Percentiles rank a stretch among this genome's conserved stretches.
These are phyloP conservation scores for Lactarius sanguifluus DNA, from an alignment of 768 basidiomycete genomes.

Conservation along the genomic window DNA sequence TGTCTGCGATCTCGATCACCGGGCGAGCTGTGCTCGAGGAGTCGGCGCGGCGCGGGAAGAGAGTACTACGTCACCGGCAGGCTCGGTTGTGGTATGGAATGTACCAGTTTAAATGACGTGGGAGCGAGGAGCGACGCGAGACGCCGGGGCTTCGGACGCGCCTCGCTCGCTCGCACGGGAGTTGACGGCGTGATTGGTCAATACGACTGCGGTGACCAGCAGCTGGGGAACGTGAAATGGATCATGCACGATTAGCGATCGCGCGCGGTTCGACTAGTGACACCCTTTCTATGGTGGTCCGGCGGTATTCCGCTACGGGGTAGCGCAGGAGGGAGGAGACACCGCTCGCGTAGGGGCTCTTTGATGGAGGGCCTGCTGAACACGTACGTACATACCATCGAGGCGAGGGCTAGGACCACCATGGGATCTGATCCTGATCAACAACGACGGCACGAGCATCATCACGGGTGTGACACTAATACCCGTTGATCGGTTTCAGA, in stretches of 20 bases:
- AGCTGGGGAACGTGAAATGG: not conserved
- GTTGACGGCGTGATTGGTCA: not conserved
- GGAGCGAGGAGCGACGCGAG: not conserved
- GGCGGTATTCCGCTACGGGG: not conserved
- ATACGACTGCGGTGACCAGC: not conserved
- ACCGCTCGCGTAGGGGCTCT: not conserved
- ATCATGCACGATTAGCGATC: not conserved
- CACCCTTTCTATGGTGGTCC: not conserved
- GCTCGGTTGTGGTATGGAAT: not conserved
- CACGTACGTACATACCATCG: not conserved
- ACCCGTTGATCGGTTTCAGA: conserved; percentile 1
- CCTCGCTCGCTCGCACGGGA: not conserved
- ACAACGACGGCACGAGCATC: not conserved
- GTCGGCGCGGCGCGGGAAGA: conserved; percentile 1
- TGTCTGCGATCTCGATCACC: not conserved
- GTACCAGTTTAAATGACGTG: no score
- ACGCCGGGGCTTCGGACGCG: not conserved
- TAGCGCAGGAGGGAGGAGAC: not conserved
- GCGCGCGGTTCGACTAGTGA: not conserved
- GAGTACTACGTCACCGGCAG: not conserved
- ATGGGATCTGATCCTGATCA: not conserved
- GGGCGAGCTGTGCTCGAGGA: conserved; percentile 11
- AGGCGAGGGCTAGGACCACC: not conserved
- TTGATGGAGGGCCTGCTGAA: not conserved
- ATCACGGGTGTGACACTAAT: not conserved